A percentile compares a stretch with the other conserved stretches of the same genome.
Evolutionary conservation across 495 filamentous ascomycete species (phyloP).

Genomic region (Hyaloscypha bicolor): DNA sequence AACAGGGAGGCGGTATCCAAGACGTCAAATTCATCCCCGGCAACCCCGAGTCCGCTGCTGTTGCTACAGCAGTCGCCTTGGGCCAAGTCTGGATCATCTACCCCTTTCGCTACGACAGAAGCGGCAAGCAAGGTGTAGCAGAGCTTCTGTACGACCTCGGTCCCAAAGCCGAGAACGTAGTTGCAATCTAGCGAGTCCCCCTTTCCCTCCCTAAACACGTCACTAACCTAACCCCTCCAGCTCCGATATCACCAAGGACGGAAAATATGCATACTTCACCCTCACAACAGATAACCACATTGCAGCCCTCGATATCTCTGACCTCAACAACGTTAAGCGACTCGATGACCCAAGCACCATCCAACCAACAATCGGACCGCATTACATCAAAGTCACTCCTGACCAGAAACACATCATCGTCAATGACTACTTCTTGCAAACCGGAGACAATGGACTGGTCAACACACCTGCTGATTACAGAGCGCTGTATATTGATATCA

Average conservation of each 20-base stretch:
- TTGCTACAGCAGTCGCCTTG: constrained; percentile 63
- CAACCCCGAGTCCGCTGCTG: constrained; percentile 58
- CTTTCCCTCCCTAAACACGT: background rate
- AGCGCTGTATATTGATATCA: constrained; percentile 62
- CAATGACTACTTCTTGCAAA: constrained; percentile 68
- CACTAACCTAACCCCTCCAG: constrained; percentile 24
- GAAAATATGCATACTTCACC: constrained; percentile 60
- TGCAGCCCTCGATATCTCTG: constrained; percentile 63
- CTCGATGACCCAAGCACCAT: constrained; percentile 60
- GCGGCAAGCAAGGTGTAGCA: constrained; percentile 57
- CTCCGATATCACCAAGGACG: constrained; percentile 62
- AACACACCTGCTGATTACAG: constrained; percentile 67
- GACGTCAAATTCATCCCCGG: constrained; percentile 69
- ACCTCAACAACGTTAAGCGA: constrained; percentile 59
- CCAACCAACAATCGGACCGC: constrained; percentile 62
- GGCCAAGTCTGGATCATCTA: constrained; percentile 70
- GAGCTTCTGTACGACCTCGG: constrained; percentile 62
- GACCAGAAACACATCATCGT: constrained; percentile 65
- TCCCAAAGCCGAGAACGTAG: constrained; percentile 53
- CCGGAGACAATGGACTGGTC: constrained; percentile 59
- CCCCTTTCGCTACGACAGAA: constrained; percentile 54
- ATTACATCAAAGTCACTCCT: constrained; percentile 66
- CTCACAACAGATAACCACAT: constrained; percentile 65
- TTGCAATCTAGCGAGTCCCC: constrained; percentile 56
- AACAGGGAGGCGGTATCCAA: constrained; percentile 57